phyloP scores from a whole-genome alignment of 1,284 basidiomycete species.

The Cutaneotrichosporon sp. region DNA sequence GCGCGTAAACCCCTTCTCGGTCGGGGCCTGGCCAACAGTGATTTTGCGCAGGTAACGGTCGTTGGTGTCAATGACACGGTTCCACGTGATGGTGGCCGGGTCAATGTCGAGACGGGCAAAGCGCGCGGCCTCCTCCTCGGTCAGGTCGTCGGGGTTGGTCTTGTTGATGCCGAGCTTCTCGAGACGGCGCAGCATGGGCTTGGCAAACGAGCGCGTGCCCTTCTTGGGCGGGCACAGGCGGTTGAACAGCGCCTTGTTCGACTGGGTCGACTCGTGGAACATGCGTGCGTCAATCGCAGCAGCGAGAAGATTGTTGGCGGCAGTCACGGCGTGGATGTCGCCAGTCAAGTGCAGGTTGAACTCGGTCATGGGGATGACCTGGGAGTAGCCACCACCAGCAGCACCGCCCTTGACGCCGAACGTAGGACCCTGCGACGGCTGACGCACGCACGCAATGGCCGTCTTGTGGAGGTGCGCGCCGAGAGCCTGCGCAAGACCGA shows the following conservation, averaged over 20 bases:
- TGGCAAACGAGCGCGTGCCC: slow-evolving; percentile 89
- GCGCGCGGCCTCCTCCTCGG: slow-evolving; percentile 80
- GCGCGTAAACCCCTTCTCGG: slow-evolving; percentile 84
- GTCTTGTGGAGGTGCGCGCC: slow-evolving; percentile 90
- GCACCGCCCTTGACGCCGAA: slow-evolving; percentile 99
- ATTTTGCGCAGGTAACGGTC: slow-evolving; percentile 95
- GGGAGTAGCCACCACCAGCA: slow-evolving; percentile 96
- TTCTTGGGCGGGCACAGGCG: slow-evolving; percentile 90
- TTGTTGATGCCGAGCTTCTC: slow-evolving; percentile 94
- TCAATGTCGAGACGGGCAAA: slow-evolving; percentile 94
- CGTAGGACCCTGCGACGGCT: slow-evolving; percentile 96
- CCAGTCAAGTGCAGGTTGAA: slow-evolving; percentile 83
- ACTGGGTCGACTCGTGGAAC: slow-evolving; percentile 95
- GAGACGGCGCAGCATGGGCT: slow-evolving; percentile 92
- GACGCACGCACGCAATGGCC: slow-evolving; percentile 96
- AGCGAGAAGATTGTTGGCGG: slow-evolving; percentile 94
- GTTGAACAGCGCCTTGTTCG: slow-evolving; percentile 89
- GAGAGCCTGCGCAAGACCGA: slow-evolving; percentile 93
- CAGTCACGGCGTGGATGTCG: slow-evolving; percentile 96
- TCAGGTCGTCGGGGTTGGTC: slow-evolving; percentile 86
- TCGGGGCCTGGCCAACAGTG: slow-evolving; percentile 81
- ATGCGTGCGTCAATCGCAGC: slow-evolving; percentile 96
- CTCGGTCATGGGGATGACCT: slow-evolving; percentile 99
- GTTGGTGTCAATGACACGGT: slow-evolving; percentile 94
- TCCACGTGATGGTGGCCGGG: slow-evolving; percentile 90